Base-by-base conservation (phyloP, 129 eudicot genomes). In the Artemisia tridentata region DNA sequence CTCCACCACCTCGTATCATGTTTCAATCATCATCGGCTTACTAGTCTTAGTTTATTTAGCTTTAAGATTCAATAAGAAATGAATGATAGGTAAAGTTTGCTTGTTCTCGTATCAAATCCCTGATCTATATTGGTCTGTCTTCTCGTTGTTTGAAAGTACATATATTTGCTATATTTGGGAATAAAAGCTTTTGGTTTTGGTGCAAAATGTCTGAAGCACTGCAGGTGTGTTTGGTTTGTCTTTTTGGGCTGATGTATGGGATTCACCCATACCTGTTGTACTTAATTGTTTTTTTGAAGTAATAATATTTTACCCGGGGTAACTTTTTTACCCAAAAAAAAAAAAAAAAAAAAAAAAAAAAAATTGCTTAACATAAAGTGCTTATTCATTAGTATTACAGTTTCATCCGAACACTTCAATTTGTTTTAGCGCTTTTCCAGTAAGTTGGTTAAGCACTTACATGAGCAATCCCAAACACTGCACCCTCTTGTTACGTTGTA, bases 1-100 rank as follows among this genome's bases (percentile, higher is more conserved):
- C 88, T 12, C 85, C 85, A n/a, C 83, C 85, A 18, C 79, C 83
- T 43, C 85, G 21, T 70, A 27, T 69, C 31, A 38, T 65, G 74
- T 49, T 49, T 52, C 65, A 72, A 57, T 67, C 71, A 21, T 77
- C 79, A 47, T 13, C 79, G 7, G 47, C 45, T 57, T 55, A 75
- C 47, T 55, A 75, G 23, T 67, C n/a, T 74, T 47, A 14, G 5
- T 43, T 65, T 45, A 17, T 12, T 62, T 45, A 55, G 71, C 25
- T 54, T 48, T 17, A 49, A 4, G 55, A 62, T 49, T 17, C 16
- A 29, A 68, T 69, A 62, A 50, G 57, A 69, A 38, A 51, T 50
- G 49, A 64, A 62, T 61, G 58, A 38, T 38, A 38, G 45, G 10
- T 53, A 4, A 34, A 69, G 49, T 77, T 63, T 62, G 71, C 9